Conservation (phyloP, 306 rosid species). For the Herpetospermum pedunculosum region DNA sequence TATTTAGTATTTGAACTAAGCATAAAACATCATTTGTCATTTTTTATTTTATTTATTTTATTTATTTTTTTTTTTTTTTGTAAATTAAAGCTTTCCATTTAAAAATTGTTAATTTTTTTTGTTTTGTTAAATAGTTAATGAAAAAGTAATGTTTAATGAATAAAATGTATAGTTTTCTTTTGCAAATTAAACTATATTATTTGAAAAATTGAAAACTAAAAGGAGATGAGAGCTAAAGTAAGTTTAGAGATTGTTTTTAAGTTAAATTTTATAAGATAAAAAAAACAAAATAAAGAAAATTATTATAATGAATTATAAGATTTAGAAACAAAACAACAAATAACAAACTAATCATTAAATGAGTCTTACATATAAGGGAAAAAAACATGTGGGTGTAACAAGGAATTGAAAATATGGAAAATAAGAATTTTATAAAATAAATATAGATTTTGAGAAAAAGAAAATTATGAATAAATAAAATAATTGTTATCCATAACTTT, state of each 20-base stretch:
- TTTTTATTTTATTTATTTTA: no score
- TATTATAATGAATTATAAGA: background rate
- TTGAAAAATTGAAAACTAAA: background rate
- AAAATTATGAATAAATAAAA: background rate
- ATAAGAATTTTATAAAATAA: background rate
- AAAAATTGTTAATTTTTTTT: background rate
- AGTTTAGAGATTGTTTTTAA: background rate
- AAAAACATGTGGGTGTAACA: background rate
- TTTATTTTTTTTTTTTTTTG: no score
- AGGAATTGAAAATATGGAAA: background rate
- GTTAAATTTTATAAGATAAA: background rate
- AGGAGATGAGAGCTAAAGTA: background rate
- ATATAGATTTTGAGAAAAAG: background rate
- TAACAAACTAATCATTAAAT: background rate
- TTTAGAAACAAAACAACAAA: background rate
- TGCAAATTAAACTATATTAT: background rate
- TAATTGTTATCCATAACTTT: background rate
- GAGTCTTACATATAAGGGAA: background rate
- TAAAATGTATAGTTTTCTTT: background rate
- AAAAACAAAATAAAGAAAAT: background rate
- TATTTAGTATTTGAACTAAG: background rate
- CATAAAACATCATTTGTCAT: background rate
- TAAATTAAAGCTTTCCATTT: no score
- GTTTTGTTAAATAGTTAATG: background rate
- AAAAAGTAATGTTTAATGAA: background rate